A percentile compares a stretch with the other conserved stretches of the same genome.
phyloP scores from a whole-genome alignment of 2,329 filamentous ascomycete species.

The Monilinia fructigena region DNA sequence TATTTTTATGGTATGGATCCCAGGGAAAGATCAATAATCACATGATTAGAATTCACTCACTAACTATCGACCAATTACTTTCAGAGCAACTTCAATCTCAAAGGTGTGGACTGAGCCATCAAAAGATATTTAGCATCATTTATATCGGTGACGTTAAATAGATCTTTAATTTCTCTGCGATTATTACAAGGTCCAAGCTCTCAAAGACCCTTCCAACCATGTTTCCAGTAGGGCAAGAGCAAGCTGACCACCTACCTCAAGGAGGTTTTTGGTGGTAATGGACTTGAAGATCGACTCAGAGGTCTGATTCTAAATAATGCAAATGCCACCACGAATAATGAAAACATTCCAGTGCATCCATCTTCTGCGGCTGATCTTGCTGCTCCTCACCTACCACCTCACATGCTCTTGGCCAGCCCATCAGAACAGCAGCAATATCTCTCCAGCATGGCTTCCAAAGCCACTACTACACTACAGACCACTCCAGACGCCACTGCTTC shows the following conservation, averaged over 20 bases:
- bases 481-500: neutral
- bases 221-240: constrained; percentile 18
- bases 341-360: constrained; percentile 30
- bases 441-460: constrained; percentile 12
- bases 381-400: constrained; percentile 29
- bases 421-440: constrained; percentile 32
- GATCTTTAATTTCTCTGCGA: neutral
- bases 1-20: no score
- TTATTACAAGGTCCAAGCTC: neutral
- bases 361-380: constrained; percentile 27
- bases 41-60: neutral
- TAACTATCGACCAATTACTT: neutral
- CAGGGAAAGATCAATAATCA: neutral
- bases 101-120: neutral
- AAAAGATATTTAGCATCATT: neutral
- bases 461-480: constrained; percentile 30
- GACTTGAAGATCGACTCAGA: constrained; percentile 57
- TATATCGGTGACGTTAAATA: neutral
- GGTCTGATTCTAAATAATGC: constrained; percentile 58
- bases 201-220: constrained; percentile 10
- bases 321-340: constrained; percentile 24
- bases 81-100: neutral
- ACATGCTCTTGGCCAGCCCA: constrained; percentile 29
- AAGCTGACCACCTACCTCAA: neutral
- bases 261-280: constrained; percentile 22